These are phyloP conservation scores for Vaccinium myrtillus DNA, from an alignment of 148 eudicot species.

Conservation along the genomic window DNA sequence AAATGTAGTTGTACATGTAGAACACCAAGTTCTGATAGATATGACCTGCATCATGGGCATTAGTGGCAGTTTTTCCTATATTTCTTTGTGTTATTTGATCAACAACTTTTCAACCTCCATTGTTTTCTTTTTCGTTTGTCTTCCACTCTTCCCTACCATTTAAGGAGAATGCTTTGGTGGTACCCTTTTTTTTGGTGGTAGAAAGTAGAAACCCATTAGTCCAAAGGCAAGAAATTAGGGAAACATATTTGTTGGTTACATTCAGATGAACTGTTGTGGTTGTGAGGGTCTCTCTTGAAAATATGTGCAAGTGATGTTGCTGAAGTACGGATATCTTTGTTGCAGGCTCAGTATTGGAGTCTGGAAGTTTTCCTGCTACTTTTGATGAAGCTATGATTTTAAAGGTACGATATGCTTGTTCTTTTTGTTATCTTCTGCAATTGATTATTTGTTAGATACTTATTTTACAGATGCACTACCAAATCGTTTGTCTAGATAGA, in stretches of 20 bases:
- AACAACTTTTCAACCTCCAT: not conserved
- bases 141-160: not conserved
- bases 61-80: not conserved
- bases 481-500: not conserved
- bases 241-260: not conserved
- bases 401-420: slow-evolving; percentile 42
- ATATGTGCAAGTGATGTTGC: not conserved
- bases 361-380: slow-evolving; percentile 43
- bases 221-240: not conserved
- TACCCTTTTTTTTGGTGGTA: not conserved
- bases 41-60: not conserved
- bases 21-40: not conserved
- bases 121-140: not conserved
- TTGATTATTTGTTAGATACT: not conserved
- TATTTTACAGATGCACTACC: not conserved
- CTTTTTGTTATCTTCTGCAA: not conserved
- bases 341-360: slow-evolving; percentile 50
- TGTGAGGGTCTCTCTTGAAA: not conserved
- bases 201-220: not conserved
- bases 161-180: not conserved
- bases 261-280: not conserved
- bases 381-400: slow-evolving; percentile 46
- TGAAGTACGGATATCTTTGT: not conserved
- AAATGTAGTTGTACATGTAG: not conserved
- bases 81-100: not conserved